Conservation (phyloP, 73 alveolate genomes). For the Stentor roeselii region DNA sequence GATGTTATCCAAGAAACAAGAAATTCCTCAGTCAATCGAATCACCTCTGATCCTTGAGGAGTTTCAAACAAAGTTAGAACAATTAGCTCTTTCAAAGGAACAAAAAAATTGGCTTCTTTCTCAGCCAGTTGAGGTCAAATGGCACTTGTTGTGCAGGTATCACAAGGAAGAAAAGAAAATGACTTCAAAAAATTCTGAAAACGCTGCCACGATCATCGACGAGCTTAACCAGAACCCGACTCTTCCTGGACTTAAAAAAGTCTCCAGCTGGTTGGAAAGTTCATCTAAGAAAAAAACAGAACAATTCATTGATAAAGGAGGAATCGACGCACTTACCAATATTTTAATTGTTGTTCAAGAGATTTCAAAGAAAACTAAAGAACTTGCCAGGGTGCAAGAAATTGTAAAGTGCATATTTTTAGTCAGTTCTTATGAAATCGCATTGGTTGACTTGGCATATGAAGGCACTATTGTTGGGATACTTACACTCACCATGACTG, state of each 20-base stretch:
- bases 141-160: conserved; percentile 21
- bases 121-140: conserved; percentile 23
- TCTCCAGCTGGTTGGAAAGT: neutral
- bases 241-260: conserved; percentile 11
- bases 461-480: conserved; percentile 14
- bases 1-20: neutral
- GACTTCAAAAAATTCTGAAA: neutral
- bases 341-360: neutral
- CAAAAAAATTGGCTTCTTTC: neutral
- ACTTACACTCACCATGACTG: neutral
- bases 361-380: neutral
- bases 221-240: conserved; percentile 15
- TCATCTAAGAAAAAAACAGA: neutral
- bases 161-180: neutral
- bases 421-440: neutral
- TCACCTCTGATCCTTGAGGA: neutral
- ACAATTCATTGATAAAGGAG: neutral
- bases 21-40: neutral
- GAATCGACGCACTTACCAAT: neutral
- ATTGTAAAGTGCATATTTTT: neutral
- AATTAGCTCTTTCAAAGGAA: neutral
- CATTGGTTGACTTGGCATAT: neutral
- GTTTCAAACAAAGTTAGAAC: neutral
- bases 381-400: neutral
- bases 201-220: neutral